A percentile compares a stretch with the other conserved stretches of the same genome.
Evolutionary conservation across 208 protist genomes (phyloP).

Genomic region (Lotmaria passim): DNA sequence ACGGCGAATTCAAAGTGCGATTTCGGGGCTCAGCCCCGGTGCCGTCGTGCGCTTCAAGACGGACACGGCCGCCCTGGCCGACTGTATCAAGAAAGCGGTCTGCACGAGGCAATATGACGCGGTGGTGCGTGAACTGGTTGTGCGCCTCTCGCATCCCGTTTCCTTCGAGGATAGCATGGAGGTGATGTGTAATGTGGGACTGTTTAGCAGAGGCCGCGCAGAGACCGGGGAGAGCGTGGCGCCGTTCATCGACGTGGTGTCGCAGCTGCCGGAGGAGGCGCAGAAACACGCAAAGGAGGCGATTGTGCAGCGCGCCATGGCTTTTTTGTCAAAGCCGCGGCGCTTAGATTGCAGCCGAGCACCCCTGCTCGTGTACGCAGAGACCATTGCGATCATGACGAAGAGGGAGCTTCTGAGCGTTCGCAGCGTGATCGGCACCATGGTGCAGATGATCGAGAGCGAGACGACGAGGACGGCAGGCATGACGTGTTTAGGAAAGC

Average conservation of each 20-base stretch:
- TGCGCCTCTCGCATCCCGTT: slow-evolving; percentile 51
- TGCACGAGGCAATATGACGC: slow-evolving; percentile 52
- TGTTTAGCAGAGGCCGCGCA: slow-evolving; percentile 75
- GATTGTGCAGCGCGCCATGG: slow-evolving; percentile 75
- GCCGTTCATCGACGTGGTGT: slow-evolving; percentile 68
- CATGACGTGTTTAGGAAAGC: slow-evolving; percentile 85
- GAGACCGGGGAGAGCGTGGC: slow-evolving; percentile 61
- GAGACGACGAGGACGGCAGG: slow-evolving; percentile 80
- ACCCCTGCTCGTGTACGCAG: slow-evolving; percentile 78
- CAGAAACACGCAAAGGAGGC: slow-evolving; percentile 53
- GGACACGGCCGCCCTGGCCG: slow-evolving; percentile 61
- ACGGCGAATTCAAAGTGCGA: slow-evolving; percentile 48
- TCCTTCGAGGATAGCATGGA: slow-evolving; percentile 65
- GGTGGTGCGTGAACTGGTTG: slow-evolving; percentile 61
- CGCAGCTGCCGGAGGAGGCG: slow-evolving; percentile 53
- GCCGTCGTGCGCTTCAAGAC: slow-evolving; percentile 56
- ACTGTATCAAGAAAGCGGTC: slow-evolving; percentile 64
- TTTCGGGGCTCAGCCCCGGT: slow-evolving; percentile 48
- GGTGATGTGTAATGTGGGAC: slow-evolving; percentile 58
- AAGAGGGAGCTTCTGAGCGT: slow-evolving; percentile 71
- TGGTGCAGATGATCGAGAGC: slow-evolving; percentile 78
- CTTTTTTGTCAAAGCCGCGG: slow-evolving; percentile 67
- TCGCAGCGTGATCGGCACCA: slow-evolving; percentile 53
- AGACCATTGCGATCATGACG: slow-evolving; percentile 76
- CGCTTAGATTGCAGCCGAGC: slow-evolving; percentile 78